phyloP scores from a whole-genome alignment of 2,329 filamentous ascomycete species.

The Aspergillus tubingensis region DNA sequence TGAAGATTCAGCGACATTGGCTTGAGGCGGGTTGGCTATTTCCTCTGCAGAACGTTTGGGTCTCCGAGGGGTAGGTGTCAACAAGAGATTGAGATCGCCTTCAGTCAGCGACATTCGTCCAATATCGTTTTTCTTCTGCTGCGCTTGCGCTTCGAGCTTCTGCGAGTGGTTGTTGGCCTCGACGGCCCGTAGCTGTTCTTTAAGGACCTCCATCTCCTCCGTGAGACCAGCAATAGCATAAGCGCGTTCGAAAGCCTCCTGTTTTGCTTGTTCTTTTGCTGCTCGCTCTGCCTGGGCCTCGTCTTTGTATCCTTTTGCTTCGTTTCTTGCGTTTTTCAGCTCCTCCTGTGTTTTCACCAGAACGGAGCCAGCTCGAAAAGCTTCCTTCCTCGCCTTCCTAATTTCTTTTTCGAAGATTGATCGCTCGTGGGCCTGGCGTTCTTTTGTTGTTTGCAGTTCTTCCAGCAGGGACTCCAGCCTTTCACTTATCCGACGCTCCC shows the following conservation, averaged over 20 bases:
- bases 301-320: constrained; percentile 54
- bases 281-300: constrained; percentile 54
- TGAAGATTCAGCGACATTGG: constrained; percentile 11
- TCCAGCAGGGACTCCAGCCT: constrained; percentile 51
- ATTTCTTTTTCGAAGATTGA: constrained; percentile 60
- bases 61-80: constrained; percentile 34
- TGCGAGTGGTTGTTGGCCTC: constrained; percentile 41
- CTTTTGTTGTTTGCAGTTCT: constrained; percentile 54
- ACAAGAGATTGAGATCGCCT: constrained; percentile 35
- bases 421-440: constrained; percentile 51
- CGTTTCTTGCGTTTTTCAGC: constrained; percentile 44
- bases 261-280: constrained; percentile 48
- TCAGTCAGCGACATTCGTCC: constrained; percentile 33
- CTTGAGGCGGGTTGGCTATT: constrained; percentile 24
- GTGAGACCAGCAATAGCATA: constrained; percentile 49
- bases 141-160: constrained; percentile 35
- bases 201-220: constrained; percentile 48
- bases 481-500: constrained; percentile 48
- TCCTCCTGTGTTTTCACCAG: constrained; percentile 59
- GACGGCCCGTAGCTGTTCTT: constrained; percentile 42
- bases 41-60: constrained; percentile 38
- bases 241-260: constrained; percentile 51
- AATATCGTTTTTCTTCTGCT: constrained; percentile 31
- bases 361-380: constrained; percentile 57
- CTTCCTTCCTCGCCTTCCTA: constrained; percentile 57